Evolutionary conservation across 371 early-diverging fungal genomes (phyloP).

Genomic region (Apophysomyces ossiformis): DNA sequence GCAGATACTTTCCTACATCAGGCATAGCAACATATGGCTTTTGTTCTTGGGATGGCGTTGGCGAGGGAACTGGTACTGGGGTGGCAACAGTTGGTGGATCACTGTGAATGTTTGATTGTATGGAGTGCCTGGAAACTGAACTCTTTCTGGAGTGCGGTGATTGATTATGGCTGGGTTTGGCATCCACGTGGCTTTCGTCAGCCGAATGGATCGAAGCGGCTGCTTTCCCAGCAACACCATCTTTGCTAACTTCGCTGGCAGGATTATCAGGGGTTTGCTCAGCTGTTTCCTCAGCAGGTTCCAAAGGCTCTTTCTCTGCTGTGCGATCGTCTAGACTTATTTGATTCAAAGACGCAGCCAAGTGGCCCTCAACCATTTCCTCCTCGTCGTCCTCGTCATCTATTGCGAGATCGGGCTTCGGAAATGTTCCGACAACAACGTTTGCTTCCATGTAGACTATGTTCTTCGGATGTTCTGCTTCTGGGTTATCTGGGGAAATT

Average conservation of each 20-base stretch:
- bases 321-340: neutral
- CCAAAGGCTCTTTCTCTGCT: neutral
- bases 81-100: neutral
- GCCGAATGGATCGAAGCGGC: neutral
- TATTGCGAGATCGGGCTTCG: slow-evolving; percentile 37
- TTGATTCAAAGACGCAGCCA: neutral
- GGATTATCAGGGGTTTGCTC: neutral
- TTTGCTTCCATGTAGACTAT: slow-evolving; percentile 29
- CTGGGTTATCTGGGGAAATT: slow-evolving; percentile 19
- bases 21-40: slow-evolving; percentile 1
- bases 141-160: slow-evolving; percentile 3
- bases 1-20: neutral
- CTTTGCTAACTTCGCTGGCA: neutral
- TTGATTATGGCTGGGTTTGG: neutral
- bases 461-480: slow-evolving; percentile 20
- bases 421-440: slow-evolving; percentile 47
- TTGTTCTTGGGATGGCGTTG: neutral
- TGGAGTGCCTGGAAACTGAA: slow-evolving; percentile 4
- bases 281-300: neutral
- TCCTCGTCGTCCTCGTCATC: slow-evolving; percentile 43
- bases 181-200: neutral
- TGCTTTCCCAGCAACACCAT: neutral
- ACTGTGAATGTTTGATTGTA: neutral
- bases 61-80: neutral
- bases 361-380: neutral